Conservation (phyloP, 257 asterid genomes). For the Lantana camara region DNA sequence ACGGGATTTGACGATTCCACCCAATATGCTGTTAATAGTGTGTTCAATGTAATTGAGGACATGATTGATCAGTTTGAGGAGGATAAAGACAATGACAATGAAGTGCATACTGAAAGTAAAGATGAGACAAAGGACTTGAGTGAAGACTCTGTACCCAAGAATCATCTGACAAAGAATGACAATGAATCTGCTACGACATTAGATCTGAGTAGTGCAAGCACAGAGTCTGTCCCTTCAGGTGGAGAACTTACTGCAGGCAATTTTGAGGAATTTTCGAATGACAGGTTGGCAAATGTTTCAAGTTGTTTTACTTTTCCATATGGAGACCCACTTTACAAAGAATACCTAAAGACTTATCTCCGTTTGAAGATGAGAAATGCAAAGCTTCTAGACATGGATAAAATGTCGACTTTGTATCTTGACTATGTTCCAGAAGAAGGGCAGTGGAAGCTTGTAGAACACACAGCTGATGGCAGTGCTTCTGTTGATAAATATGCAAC, state of each 20-base stretch:
- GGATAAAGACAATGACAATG: conserved; percentile 43
- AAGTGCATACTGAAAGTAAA: conserved; percentile 33
- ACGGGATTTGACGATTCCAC: conserved; percentile 93
- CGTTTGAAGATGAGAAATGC: conserved; percentile 44
- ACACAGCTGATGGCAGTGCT: conserved; percentile 39
- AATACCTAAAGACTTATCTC: conserved; percentile 49
- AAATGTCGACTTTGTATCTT: conserved; percentile 51
- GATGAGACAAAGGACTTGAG: conserved; percentile 37
- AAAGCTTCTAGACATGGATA: conserved; percentile 41
- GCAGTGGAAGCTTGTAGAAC: conserved; percentile 69
- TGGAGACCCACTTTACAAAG: conserved; percentile 56
- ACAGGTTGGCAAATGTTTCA: conserved; percentile 39
- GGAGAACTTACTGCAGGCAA: conserved; percentile 42
- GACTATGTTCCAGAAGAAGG: conserved; percentile 79
- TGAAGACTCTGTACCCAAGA: conserved; percentile 32
- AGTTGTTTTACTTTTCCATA: conserved; percentile 34
- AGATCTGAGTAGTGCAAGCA: conserved; percentile 32
- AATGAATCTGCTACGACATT: conserved; percentile 35
- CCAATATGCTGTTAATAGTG: conserved; percentile 89
- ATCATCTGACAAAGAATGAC: conserved; percentile 28
- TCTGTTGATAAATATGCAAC: conserved; percentile 27
- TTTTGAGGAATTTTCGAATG: conserved; percentile 34
- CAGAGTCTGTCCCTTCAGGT: conserved; percentile 27
- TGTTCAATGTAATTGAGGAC: conserved; percentile 79
- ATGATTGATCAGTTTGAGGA: conserved; percentile 78